Evolutionary conservation across 345 rosid species (phyloP).

Genomic region (Pseudoturritis turrita): DNA sequence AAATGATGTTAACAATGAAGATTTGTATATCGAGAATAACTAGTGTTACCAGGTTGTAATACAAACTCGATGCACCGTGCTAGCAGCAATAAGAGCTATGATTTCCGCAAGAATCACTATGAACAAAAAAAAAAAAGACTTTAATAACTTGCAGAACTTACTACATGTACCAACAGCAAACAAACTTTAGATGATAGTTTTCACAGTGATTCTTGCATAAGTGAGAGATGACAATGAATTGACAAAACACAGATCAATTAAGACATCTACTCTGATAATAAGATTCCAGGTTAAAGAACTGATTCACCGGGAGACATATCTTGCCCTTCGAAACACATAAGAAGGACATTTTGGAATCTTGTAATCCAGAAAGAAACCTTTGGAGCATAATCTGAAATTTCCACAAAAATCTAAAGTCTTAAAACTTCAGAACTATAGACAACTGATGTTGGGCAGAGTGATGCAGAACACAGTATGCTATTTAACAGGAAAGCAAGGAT

Average conservation of each 20-base stretch:
- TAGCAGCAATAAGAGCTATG: conserved; percentile 66
- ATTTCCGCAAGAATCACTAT: conserved; percentile 62
- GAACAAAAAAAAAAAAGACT: background rate
- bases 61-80: conserved; percentile 78
- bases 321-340: background rate
- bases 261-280: background rate
- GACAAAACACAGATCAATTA: background rate
- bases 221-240: background rate
- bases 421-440: background rate
- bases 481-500: background rate
- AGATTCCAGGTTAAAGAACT: background rate
- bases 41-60: conserved; percentile 73
- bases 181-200: background rate
- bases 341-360: background rate
- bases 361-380: background rate
- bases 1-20: background rate
- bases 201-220: background rate
- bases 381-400: background rate
- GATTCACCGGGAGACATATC: background rate
- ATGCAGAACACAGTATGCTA: background rate
- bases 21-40: background rate
- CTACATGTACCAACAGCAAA: background rate
- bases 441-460: background rate
- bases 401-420: background rate
- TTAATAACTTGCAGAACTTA: background rate